Conservation (phyloP, 495 filamentous ascomycete genomes). For the Articulospora tetracladia region DNA sequence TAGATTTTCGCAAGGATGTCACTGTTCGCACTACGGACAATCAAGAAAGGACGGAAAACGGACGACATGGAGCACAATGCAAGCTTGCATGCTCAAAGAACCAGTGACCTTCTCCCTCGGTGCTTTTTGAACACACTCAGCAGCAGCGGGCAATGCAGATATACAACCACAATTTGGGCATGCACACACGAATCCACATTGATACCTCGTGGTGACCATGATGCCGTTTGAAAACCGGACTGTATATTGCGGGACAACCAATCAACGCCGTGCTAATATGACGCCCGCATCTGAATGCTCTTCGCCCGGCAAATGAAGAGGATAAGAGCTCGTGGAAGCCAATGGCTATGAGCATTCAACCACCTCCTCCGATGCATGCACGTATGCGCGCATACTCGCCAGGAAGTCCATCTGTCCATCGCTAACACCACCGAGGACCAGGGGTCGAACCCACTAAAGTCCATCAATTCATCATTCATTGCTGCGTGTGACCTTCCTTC, state of each 20-base stretch:
- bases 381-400: neutral
- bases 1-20: neutral
- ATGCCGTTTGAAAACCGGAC: neutral
- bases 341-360: slow-evolving; percentile 1
- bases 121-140: no score
- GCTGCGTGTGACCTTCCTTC: slow-evolving; percentile 15
- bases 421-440: neutral
- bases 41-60: neutral
- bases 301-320: neutral
- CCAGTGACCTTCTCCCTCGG: neutral
- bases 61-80: neutral
- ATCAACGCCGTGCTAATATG: slow-evolving; percentile 11
- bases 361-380: slow-evolving; percentile 13
- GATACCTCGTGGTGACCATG: neutral
- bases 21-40: neutral
- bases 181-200: neutral
- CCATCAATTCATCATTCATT: slow-evolving; percentile 16
- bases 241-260: neutral
- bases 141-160: neutral
- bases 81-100: neutral
- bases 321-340: neutral
- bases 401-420: neutral
- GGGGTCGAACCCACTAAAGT: slow-evolving; percentile 1
- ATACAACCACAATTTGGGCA: neutral
- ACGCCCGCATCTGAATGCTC: neutral